Evolutionary conservation across 768 basidiomycete species (phyloP).

Genomic region (Gautieria morchelliformis): DNA sequence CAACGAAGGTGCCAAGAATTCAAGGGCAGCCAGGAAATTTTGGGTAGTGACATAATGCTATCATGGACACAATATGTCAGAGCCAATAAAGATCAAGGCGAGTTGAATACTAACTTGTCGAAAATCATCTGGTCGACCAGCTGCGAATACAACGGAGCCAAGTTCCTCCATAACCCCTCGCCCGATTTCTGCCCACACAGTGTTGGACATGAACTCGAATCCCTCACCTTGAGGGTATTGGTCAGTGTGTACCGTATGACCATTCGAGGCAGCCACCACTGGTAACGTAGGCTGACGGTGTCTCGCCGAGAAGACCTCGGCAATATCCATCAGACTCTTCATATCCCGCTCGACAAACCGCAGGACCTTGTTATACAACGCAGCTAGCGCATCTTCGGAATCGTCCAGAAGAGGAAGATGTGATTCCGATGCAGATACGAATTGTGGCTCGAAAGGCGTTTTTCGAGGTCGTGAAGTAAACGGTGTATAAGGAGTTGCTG

Average conservation of each 20-base stretch:
- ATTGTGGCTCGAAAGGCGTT: conserved; percentile 27
- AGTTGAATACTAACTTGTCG: conserved; percentile 48
- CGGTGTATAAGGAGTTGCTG: conserved; percentile 46
- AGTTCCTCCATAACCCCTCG: conserved; percentile 76
- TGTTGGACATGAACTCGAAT: conserved; percentile 81
- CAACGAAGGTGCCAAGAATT: conserved; percentile 70
- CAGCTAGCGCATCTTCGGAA: conserved; percentile 55
- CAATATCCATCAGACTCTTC: conserved; percentile 62
- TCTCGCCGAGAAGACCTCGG: conserved; percentile 50
- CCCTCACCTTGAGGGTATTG: conserved; percentile 22
- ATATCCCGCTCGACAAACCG: conserved; percentile 74
- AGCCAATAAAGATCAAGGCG: not conserved
- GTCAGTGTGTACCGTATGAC: conserved; percentile 4
- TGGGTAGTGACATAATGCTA: conserved; percentile 83
- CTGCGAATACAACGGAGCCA: conserved; percentile 78
- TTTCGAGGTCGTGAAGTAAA: conserved; percentile 32
- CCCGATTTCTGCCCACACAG: conserved; percentile 83
- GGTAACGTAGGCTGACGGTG: conserved; percentile 7
- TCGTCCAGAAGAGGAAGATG: conserved; percentile 47
- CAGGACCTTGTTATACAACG: conserved; percentile 74
- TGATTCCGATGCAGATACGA: conserved; percentile 16
- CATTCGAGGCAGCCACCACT: not conserved
- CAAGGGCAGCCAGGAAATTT: conserved; percentile 73
- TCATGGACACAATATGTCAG: not conserved
- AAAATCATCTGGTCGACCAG: conserved; percentile 84